Base-by-base conservation (phyloP, 2,329 filamentous ascomycete genomes). In the Colletotrichum tropicicola region DNA sequence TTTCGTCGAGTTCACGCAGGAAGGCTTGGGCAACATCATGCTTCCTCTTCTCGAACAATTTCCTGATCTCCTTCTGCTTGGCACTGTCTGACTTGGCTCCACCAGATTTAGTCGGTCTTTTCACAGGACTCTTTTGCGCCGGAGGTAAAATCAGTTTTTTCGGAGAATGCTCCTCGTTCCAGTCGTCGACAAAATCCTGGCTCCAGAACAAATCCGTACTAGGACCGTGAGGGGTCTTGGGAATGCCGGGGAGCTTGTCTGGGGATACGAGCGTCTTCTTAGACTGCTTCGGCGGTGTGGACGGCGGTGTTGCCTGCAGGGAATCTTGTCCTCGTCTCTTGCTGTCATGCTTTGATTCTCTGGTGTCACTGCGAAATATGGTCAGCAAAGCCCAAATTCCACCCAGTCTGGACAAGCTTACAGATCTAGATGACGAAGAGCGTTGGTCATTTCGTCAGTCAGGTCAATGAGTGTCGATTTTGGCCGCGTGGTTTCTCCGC, bases 1-100 rank as follows among this genome's bases (percentile, higher is more conserved):
- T 82, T 0, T 73, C 70, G 74, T 96, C 92, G n/a, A 96, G 86
- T 68, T 93, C 89, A 0, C 68, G 56, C 2, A 96, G 80, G 73
- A 95, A 95, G 0, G 74, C 70, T 47, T 83, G 80, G 0, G 92
- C 92, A 0, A 93, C 72, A 1, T 81, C 77, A 53, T 90, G 83
- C 74, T 93, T 94, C 9, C 73, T 75, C 8, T 80, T 75, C 12
- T 89, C 84, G 73, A 94, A 95, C 0, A 79, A 78, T 73, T 88
- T 91, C 72, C 85, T 89, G 5, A 78, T 76, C 53, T 82, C 74
- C 59, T 69, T 75, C 63, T 73, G 74, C 58, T 73, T 76, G 15
- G 73, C 73, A 65, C 67, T 67, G 17, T 67, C 70, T 51, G 68
- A 68, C 66, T 48, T 64, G 32, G 67, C 64, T 6, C 21, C 43